phyloP scores from a whole-genome alignment of 2,329 filamentous ascomycete species.

The Neopestalotiopsis rosae region DNA sequence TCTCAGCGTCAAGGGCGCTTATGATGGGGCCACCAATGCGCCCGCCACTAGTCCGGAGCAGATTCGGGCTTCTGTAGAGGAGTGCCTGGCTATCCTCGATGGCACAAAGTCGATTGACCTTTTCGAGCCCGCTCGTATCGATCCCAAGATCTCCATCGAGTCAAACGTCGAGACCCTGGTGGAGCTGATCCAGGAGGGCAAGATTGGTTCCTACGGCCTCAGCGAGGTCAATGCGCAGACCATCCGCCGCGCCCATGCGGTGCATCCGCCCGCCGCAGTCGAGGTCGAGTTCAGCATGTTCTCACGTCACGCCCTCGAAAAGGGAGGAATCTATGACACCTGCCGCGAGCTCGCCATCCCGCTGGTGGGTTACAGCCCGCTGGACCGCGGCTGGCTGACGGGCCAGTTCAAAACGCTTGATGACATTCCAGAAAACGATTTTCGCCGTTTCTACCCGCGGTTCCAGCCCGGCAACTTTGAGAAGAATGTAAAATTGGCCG shows the following conservation, averaged over 20 bases:
- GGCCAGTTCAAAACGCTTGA: conserved; percentile 51
- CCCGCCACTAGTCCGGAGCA: conserved; percentile 53
- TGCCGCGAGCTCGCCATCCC: conserved; percentile 61
- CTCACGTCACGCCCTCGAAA: conserved; percentile 25
- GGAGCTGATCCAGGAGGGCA: conserved; percentile 39
- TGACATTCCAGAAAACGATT: conserved; percentile 51
- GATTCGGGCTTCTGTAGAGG: conserved; percentile 57
- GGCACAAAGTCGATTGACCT: conserved; percentile 58
- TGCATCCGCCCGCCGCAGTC: conserved; percentile 46
- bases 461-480: conserved; percentile 58
- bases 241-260: conserved; percentile 42
- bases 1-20: conserved; percentile 62
- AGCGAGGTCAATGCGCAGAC: conserved; percentile 47
- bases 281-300: conserved; percentile 52
- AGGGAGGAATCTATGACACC: conserved; percentile 19
- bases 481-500: conserved; percentile 58
- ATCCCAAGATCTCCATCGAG: conserved; percentile 50
- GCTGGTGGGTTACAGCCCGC: conserved; percentile 61
- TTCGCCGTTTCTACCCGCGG: conserved; percentile 44
- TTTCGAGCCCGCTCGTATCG: conserved; percentile 53
- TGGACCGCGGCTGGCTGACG: conserved; percentile 54
- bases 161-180: conserved; percentile 33
- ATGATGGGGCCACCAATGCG: neutral
- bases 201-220: conserved; percentile 49
- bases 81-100: conserved; percentile 44